These are phyloP conservation scores for Plantago coronopus DNA, from an alignment of 305 asterid genomes.

Conservation along the genomic window DNA sequence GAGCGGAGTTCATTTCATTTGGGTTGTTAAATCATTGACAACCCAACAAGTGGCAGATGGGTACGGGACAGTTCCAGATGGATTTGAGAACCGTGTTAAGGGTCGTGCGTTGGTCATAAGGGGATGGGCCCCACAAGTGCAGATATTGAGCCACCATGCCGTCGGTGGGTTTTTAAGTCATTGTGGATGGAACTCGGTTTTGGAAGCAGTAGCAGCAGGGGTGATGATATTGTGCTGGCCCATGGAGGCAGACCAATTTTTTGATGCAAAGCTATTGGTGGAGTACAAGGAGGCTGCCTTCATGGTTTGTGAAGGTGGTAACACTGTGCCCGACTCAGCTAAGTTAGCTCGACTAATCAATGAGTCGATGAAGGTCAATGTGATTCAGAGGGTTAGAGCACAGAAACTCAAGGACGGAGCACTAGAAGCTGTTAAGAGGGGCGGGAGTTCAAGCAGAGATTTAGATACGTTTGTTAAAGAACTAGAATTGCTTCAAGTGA, in stretches of 20 bases:
- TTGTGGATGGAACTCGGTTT: conserved; percentile 73
- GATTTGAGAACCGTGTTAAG: conserved; percentile 41
- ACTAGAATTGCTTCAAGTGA: conserved; percentile 25
- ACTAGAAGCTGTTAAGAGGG: conserved; percentile 37
- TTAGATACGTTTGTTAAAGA: conserved; percentile 44
- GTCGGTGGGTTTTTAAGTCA: conserved; percentile 69
- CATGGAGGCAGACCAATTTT: conserved; percentile 80
- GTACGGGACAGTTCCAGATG: conserved; percentile 40
- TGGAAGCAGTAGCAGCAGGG: conserved; percentile 50
- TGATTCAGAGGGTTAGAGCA: conserved; percentile 32
- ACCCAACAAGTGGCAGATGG: conserved; percentile 46
- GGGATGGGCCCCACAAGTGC: conserved; percentile 72
- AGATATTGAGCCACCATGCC: conserved; percentile 50
- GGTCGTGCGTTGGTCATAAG: conserved; percentile 44
- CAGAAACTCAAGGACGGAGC: conserved; percentile 44
- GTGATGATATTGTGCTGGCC: conserved; percentile 69
- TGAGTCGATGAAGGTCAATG: conserved; percentile 37
- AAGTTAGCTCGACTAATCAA: conserved; percentile 41
- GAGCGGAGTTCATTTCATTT: conserved; percentile 55
- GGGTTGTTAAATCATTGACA: conserved; percentile 39
- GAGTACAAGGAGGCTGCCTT: conserved; percentile 41
- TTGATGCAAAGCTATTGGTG: conserved; percentile 43
- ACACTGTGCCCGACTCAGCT: conserved; percentile 45
- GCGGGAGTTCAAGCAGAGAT: conserved; percentile 48
- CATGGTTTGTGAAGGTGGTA: conserved; percentile 41